Percentiles rank a stretch among this genome's conserved stretches.
Evolutionary conservation across 2,329 filamentous ascomycete genomes (phyloP).

Genomic region (Neofusicoccum laricinum): DNA sequence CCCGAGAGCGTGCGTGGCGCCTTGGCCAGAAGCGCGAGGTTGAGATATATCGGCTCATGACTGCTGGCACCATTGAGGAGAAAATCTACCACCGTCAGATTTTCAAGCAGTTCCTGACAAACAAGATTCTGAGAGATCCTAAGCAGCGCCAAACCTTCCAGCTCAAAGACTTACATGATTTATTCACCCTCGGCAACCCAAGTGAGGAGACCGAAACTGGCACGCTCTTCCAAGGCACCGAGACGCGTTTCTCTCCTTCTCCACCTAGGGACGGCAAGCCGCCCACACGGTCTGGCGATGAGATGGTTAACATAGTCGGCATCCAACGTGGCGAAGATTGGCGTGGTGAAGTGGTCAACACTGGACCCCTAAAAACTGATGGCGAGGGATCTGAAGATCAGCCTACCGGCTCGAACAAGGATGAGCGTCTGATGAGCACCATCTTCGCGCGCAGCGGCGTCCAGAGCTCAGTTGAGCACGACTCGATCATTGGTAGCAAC

Average conservation of each 20-base stretch:
- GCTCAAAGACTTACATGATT: constrained; percentile 82
- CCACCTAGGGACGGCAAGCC: constrained; percentile 13
- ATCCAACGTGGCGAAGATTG: constrained; percentile 46
- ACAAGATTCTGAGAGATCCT: constrained; percentile 92
- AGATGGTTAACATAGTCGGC: constrained; percentile 35
- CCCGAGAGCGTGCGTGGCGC: constrained; percentile 91
- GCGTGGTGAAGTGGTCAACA: constrained; percentile 19
- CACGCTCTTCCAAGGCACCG: constrained; percentile 81
- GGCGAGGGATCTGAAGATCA: constrained; percentile 1
- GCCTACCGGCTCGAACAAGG: constrained; percentile 24
- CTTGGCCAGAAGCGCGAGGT: constrained; percentile 93
- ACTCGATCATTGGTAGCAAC: constrained; percentile 66
- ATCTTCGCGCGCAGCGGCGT: constrained; percentile 85
- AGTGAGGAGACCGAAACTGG: constrained; percentile 75
- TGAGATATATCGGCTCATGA: constrained; percentile 97
- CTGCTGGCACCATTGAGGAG: constrained; percentile 94
- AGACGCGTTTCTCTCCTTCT: constrained; percentile 37
- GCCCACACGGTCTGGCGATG: neutral
- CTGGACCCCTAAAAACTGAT: constrained; percentile 22
- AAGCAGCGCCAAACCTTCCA: constrained; percentile 92
- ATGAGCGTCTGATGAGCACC: constrained; percentile 76
- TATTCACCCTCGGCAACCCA: constrained; percentile 73
- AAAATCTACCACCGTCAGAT: constrained; percentile 99
- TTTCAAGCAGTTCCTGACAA: constrained; percentile 96
- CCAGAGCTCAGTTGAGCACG: constrained; percentile 89